Conservation (phyloP, 2,329 filamentous ascomycete genomes). For the Penicillium thymicola region DNA sequence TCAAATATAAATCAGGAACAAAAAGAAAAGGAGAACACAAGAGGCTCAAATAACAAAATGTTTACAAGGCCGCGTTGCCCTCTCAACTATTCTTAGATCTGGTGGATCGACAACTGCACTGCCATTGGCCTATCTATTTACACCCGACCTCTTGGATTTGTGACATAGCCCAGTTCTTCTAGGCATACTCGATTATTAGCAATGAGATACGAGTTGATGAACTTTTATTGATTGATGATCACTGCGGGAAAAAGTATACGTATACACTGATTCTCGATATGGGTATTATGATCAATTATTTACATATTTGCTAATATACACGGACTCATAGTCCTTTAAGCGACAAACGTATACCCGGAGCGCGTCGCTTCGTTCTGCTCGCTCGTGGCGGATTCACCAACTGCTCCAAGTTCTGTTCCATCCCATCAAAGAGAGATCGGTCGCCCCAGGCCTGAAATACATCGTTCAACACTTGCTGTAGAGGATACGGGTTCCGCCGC, state of each 20-base stretch:
- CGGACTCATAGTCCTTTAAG: slow-evolving; percentile 7
- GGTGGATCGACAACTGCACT: slow-evolving; percentile 16
- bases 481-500: slow-evolving; percentile 34
- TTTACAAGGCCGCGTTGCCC: slow-evolving; percentile 27
- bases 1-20: background rate
- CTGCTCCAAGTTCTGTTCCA: slow-evolving; percentile 20
- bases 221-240: background rate
- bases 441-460: slow-evolving; percentile 37
- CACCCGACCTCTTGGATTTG: too few species aligned
- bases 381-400: slow-evolving; percentile 25
- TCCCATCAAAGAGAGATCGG: slow-evolving; percentile 27
- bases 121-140: slow-evolving; percentile 11
- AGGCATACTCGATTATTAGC: background rate
- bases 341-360: slow-evolving; percentile 6
- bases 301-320: slow-evolving; percentile 9
- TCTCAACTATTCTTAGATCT: slow-evolving; percentile 30
- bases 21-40: background rate
- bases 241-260: background rate
- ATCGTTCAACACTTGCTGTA: slow-evolving; percentile 31
- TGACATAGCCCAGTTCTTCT: background rate
- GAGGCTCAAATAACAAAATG: slow-evolving; percentile 12
- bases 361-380: slow-evolving; percentile 8
- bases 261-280: background rate
- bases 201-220: background rate
- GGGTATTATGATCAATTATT: slow-evolving; percentile 9